These are phyloP conservation scores for Serendipita vermifera DNA, from an alignment of 768 basidiomycete species.

Conservation along the genomic window DNA sequence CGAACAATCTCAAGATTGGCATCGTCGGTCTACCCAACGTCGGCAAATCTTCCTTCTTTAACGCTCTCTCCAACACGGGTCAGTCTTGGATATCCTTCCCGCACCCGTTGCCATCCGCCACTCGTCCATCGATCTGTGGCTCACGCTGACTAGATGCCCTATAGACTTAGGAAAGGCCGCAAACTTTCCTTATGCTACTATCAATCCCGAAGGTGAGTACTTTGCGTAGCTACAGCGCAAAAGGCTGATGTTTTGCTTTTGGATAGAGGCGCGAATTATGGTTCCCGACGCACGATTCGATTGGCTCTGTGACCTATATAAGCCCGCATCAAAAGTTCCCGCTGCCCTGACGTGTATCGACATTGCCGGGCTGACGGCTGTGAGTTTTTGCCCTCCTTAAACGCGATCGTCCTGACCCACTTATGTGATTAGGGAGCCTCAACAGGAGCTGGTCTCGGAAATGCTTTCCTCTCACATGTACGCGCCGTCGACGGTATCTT, in stretches of 20 bases:
- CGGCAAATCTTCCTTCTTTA: conserved; percentile 99
- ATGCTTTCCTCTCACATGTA: conserved; percentile 93
- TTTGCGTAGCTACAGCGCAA: conserved; percentile 31
- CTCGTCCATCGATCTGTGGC: too few relatives aligned
- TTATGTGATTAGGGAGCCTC: conserved; percentile 61
- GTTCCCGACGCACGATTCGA: conserved; percentile 91
- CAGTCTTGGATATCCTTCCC: conserved; percentile 19
- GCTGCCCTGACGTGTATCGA: conserved; percentile 97
- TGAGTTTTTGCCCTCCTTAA: conserved; percentile 26
- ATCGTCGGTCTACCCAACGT: conserved; percentile 97
- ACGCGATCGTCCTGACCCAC: too few relatives aligned
- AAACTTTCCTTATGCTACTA: conserved; percentile 93
- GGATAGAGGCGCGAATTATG: conserved; percentile 76
- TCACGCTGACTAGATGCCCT: background rate
- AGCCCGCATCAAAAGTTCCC: conserved; percentile 75
- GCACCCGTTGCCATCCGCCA: too few relatives aligned
- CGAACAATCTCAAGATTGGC: conserved; percentile 98
- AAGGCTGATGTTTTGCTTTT: too few relatives aligned
- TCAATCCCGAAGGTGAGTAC: conserved; percentile 61
- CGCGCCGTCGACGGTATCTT: conserved; percentile 98
- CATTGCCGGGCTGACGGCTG: conserved; percentile 93
- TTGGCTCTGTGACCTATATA: conserved; percentile 85
- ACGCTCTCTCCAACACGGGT: conserved; percentile 86
- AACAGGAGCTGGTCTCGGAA: conserved; percentile 94
- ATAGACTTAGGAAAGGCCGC: conserved; percentile 83